Percentiles rank a stretch among this genome's conserved stretches.
These are phyloP conservation scores for Hyphopichia burtonii DNA, from an alignment of 1,139 yeast genomes.

Conservation along the genomic window DNA sequence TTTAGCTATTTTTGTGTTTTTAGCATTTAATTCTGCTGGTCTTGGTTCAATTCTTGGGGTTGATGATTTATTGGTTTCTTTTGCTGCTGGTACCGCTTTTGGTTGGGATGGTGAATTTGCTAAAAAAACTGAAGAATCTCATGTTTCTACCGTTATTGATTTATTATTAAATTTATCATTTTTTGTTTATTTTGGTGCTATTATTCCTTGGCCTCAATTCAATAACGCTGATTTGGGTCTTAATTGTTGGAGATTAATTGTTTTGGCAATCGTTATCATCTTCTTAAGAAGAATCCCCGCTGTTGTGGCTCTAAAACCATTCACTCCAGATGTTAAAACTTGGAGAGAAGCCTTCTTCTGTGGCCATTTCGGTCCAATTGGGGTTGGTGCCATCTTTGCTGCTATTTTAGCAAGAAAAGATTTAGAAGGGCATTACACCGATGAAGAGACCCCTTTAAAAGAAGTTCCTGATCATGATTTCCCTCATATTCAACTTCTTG, in stretches of 20 bases:
- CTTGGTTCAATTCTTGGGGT: slow-evolving; percentile 89
- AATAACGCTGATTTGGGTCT: slow-evolving; percentile 67
- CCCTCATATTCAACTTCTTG: slow-evolving; percentile 68
- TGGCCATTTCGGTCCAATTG: slow-evolving; percentile 98
- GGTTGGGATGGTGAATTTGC: slow-evolving; percentile 98
- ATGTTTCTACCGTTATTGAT: slow-evolving; percentile 91
- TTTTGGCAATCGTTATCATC: slow-evolving; percentile 80
- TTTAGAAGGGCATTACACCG: slow-evolving; percentile 56
- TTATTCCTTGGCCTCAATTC: slow-evolving; percentile 89
- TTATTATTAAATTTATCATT: slow-evolving; percentile 79
- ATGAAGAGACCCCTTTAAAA: slow-evolving; percentile 60
- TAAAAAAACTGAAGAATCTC: slow-evolving; percentile 82
- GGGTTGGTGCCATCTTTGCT: slow-evolving; percentile 95
- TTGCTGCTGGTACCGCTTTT: slow-evolving; percentile 95
- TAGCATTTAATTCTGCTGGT: slow-evolving; percentile 89
- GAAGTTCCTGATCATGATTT: slow-evolving; percentile 52
- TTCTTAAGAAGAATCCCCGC: slow-evolving; percentile 88
- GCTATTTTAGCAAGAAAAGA: slow-evolving; percentile 81
- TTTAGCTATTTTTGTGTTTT: slow-evolving; percentile 81
- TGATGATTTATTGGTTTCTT: slow-evolving; percentile 88
- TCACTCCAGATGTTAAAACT: slow-evolving; percentile 87
- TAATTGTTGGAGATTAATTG: slow-evolving; percentile 78
- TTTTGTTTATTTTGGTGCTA: slow-evolving; percentile 91
- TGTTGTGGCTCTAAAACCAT: slow-evolving; percentile 69
- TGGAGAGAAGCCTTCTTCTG: slow-evolving; percentile 97